These are phyloP conservation scores for Sclerotinia trifoliorum DNA, from an alignment of 2,329 filamentous ascomycete genomes.

Conservation along the genomic window DNA sequence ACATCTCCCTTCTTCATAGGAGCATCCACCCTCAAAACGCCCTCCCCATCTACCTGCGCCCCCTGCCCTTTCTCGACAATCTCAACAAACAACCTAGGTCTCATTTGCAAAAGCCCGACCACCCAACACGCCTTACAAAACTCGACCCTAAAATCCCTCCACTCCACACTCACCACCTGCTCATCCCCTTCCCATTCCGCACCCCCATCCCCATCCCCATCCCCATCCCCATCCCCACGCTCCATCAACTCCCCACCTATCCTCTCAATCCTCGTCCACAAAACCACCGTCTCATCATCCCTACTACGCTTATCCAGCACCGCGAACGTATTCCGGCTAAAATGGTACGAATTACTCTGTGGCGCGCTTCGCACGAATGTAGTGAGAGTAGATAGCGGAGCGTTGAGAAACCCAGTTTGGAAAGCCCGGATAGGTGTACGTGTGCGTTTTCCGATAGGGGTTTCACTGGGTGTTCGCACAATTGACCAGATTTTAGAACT, in stretches of 20 bases:
- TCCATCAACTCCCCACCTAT: not conserved
- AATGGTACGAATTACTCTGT: not conserved
- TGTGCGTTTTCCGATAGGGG: not conserved
- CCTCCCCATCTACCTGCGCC: not conserved
- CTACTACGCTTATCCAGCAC: not conserved
- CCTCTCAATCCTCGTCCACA: not conserved
- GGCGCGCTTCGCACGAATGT: not conserved
- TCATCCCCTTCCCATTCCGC: not conserved
- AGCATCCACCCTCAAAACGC: not conserved
- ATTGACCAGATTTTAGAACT: conserved; percentile 4
- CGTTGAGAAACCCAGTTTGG: not conserved
- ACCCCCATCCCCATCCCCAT: not conserved
- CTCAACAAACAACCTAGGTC: not conserved
- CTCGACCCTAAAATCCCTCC: not conserved
- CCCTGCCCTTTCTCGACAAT: conserved; percentile 8
- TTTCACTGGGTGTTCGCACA: not conserved
- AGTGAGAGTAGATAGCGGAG: not conserved
- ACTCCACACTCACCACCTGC: not conserved
- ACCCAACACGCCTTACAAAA: conserved; percentile 3
- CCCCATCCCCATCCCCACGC: not conserved
- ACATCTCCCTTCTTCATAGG: not conserved
- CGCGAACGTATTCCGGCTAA: not conserved
- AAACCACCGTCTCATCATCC: not conserved
- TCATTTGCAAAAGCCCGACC: not conserved
- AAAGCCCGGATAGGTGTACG: not conserved